Percentiles rank a stretch among this genome's conserved stretches.
Conservation (phyloP, 2,329 filamentous ascomycete genomes). For the Cladorrhinum sp. region DNA sequence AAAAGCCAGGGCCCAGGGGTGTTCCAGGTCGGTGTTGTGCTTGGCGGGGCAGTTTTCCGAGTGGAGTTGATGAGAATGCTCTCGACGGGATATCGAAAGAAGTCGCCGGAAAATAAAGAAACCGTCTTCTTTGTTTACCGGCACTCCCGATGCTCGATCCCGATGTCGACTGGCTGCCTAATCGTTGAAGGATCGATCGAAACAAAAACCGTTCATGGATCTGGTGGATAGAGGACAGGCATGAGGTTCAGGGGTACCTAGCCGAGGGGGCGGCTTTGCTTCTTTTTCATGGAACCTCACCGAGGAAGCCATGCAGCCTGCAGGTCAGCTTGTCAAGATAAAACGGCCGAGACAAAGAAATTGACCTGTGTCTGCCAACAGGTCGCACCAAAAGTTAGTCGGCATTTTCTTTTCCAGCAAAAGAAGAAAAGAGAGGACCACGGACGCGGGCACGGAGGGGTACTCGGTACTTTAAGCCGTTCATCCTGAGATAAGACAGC, state of each 20-base stretch:
- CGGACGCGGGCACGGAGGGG: neutral
- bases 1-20: neutral
- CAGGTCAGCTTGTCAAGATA: neutral
- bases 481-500: neutral
- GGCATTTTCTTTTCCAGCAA: neutral
- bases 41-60: neutral
- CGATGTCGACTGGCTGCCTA: neutral
- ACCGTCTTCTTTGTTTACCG: neutral
- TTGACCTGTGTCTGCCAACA: no score
- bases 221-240: neutral
- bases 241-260: neutral
- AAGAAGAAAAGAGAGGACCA: neutral
- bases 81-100: neutral
- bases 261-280: neutral
- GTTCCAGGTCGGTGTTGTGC: neutral
- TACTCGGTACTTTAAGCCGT: neutral
- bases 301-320: neutral
- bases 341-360: neutral
- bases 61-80: conserved; percentile 1
- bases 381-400: no score
- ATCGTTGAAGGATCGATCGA: neutral
- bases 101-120: neutral
- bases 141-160: neutral
- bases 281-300: neutral
- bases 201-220: neutral